phyloP scores from a whole-genome alignment of 306 rosid species.

The Pyrus bretschneideri region DNA sequence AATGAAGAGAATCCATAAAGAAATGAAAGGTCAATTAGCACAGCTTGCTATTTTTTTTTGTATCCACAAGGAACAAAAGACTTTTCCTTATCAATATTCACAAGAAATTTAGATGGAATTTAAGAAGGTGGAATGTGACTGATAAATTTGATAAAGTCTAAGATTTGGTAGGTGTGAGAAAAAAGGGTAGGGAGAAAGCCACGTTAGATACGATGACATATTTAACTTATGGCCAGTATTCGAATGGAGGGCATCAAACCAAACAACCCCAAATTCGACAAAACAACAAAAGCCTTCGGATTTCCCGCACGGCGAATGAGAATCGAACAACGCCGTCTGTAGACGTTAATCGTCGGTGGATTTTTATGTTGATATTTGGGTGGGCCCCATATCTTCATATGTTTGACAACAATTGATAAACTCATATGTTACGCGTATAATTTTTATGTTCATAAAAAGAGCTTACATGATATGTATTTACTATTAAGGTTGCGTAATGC shows the following conservation, averaged over 20 bases:
- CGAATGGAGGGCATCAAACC: not conserved
- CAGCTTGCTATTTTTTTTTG: not conserved
- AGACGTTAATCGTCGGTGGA: not conserved
- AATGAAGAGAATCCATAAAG: not conserved
- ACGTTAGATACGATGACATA: slow-evolving; percentile 18
- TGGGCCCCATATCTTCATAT: not conserved
- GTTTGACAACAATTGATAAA: not conserved
- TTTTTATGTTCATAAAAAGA: no score
- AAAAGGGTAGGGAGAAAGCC: slow-evolving; percentile 19
- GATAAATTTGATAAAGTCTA: not conserved
- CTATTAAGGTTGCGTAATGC: no score
- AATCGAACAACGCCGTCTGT: not conserved
- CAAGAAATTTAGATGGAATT: not conserved
- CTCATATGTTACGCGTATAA: not conserved
- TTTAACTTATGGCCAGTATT: not conserved
- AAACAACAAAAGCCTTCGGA: not conserved
- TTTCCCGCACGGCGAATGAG: not conserved
- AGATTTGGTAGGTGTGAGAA: not conserved
- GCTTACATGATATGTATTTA: no score
- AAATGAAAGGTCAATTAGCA: not conserved
- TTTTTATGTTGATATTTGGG: not conserved
- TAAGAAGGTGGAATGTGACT: not conserved
- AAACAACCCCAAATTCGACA: not conserved
- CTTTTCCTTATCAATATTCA: not conserved
- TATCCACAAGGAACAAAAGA: not conserved